Evolutionary conservation across 2,329 filamentous ascomycete species (phyloP), one percentile per base, ranked within the genome.

Genomic region (Clonostachys sp.): DNA sequence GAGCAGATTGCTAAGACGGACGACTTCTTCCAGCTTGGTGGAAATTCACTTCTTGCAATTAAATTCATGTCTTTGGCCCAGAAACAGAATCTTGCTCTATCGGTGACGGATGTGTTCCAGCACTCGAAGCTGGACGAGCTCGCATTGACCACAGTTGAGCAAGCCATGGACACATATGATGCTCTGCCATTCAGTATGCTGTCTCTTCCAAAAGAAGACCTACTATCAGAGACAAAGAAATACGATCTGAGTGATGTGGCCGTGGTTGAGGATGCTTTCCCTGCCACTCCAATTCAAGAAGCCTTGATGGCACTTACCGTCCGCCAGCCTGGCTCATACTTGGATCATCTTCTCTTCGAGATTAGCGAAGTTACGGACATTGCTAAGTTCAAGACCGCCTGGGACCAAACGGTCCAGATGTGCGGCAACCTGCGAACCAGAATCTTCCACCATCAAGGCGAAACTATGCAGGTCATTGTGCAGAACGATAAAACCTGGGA

Each of bases 31-130:
- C 62, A 62, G 1, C 62, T 74, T 0, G 73, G 74, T 10, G 74
- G 74, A 20, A 70, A 75, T 53, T 75, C 73, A 1, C 63, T 77
- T 1, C 52, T 63, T 2, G 73, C 73, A 2, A 79, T 76, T 66
- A 71, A 38, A 12, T 53, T 78, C 6, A 73, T 75, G 2, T 65
- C 71, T 2, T 61, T 64, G 14, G 70, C 73, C 6, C 63, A 70
- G 45, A 62, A 61, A 4, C 55, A 58, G n/a, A 63, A 63, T 7
- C 52, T 77, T 6, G 48, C 62, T 1, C 52, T 77, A 38, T 73
- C 67, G 4, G 73, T 78, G 2, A 67, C 68, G 3, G 65, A 64
- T 45, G 67, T 75, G 36, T 76, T 78, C 48, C 64, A 61, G 18
- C 63, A 68, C 43, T 72, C 73, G 0, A 38, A 5, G 24, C 9